Percentiles rank a stretch among this genome's conserved stretches.
Conservation (phyloP, 2,329 filamentous ascomycete species). For the Xylaria arbuscula region DNA sequence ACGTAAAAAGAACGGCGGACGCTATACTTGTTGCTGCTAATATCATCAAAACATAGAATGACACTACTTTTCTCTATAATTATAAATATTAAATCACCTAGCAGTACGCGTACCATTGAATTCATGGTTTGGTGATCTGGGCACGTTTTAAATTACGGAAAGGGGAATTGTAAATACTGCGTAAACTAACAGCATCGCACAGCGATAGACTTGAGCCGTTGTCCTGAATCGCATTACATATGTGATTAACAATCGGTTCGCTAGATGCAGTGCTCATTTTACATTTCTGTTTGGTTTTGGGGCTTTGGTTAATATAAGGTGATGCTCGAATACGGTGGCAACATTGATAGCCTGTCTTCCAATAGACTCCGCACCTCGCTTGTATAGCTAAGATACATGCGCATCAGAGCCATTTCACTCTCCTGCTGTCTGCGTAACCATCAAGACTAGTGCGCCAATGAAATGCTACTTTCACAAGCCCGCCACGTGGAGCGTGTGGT, state of each 20-base stretch:
- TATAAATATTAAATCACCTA: neutral
- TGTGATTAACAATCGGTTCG: neutral
- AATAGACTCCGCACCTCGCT: constrained; percentile 3
- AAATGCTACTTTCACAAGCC: constrained; percentile 17
- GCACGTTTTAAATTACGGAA: too few relatives aligned
- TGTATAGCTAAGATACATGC: constrained; percentile 1
- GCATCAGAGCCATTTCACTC: neutral
- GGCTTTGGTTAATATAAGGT: neutral
- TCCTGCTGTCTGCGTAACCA: neutral
- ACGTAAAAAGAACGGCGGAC: constrained; percentile 46
- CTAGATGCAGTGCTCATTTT: neutral
- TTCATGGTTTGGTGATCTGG: neutral
- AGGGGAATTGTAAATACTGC: neutral
- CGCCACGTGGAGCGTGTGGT: constrained; percentile 36
- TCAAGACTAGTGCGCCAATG: neutral
- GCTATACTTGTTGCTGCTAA: constrained; percentile 45
- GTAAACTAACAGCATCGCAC: too few relatives aligned
- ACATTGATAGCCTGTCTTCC: neutral
- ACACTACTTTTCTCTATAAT: neutral
- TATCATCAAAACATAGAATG: constrained; percentile 43
- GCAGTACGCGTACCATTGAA: neutral
- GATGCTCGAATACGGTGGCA: neutral
- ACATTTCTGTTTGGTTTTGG: neutral
- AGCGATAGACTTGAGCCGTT: neutral
- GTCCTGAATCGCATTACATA: neutral